Percentiles rank a stretch among this genome's conserved stretches.
phyloP scores from a whole-genome alignment of 768 basidiomycete genomes.

The Glaciozyma antarctica region DNA sequence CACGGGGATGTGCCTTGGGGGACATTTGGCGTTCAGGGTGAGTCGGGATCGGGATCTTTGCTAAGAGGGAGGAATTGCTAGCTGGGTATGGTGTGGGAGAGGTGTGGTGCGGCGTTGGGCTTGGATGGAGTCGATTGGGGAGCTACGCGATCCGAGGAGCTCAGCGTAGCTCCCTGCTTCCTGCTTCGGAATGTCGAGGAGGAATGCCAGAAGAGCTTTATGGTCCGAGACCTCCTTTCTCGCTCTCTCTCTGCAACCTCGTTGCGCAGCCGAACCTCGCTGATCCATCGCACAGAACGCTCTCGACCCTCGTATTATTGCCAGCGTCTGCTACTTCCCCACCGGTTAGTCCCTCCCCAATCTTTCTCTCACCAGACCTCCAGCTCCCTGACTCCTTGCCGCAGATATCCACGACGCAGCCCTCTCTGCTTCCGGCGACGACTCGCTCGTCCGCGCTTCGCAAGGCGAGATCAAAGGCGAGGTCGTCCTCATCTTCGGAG shows the following conservation, averaged over 20 bases:
- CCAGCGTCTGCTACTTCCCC: slow-evolving; percentile 87
- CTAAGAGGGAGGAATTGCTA: too few species aligned
- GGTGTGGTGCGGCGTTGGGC: background rate
- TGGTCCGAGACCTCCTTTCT: too few species aligned
- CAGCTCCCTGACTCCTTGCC: background rate
- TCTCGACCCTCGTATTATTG: slow-evolving; percentile 70
- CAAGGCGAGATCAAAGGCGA: slow-evolving; percentile 68
- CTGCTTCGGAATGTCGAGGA: too few species aligned
- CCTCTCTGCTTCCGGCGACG: slow-evolving; percentile 69
- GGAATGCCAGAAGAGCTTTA: too few species aligned
- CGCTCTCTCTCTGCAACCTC: too few species aligned
- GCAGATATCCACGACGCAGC: slow-evolving; percentile 63
- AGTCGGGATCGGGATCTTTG: slow-evolving; percentile 30
- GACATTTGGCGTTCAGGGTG: slow-evolving; percentile 55
- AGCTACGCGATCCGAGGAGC: too few species aligned
- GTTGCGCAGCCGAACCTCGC: background rate
- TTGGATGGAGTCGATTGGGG: too few species aligned
- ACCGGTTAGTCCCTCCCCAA: slow-evolving; percentile 77
- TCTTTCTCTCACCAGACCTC: slow-evolving; percentile 4
- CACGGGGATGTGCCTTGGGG: slow-evolving; percentile 77
- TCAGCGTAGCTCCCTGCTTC: too few species aligned
- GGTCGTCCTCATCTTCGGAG: slow-evolving; percentile 82
- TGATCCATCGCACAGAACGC: slow-evolving; percentile 52
- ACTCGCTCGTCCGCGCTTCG: slow-evolving; percentile 63
- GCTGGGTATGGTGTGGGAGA: background rate